Conservation (phyloP, 2,329 filamentous ascomycete species). For the Exophiala xenobiotica region DNA sequence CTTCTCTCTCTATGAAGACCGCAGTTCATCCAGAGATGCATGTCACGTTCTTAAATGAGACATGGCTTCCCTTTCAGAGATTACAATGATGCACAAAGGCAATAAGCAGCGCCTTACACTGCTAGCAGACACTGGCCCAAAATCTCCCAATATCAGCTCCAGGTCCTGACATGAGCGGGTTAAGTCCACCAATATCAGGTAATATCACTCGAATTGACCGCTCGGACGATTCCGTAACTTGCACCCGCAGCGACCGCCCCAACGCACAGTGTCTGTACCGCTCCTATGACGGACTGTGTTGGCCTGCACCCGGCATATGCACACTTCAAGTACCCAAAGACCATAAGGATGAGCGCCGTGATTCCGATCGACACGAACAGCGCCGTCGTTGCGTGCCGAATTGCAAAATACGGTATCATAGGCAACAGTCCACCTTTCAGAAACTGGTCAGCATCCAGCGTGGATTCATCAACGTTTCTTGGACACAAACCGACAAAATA, state of each 20-base stretch:
- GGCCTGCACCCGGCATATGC: constrained; percentile 34
- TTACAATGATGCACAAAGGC: too few species aligned
- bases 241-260: constrained; percentile 39
- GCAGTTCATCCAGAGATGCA: too few species aligned
- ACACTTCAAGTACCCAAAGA: constrained; percentile 51
- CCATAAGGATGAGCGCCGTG: constrained; percentile 48
- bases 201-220: constrained; percentile 5
- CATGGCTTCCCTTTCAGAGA: too few species aligned
- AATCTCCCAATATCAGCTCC: too few species aligned
- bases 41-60: too few species aligned
- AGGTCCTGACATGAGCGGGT: too few species aligned
- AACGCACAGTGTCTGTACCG: constrained; percentile 38
- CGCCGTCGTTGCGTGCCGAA: constrained; percentile 40
- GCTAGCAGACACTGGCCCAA: too few species aligned
- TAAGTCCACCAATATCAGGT: too few species aligned
- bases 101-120: too few species aligned
- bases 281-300: constrained; percentile 32
- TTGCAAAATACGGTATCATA: constrained; percentile 53
- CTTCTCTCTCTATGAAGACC: too few species aligned
- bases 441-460: background rate
- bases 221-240: constrained; percentile 39
- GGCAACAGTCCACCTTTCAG: constrained; percentile 43
- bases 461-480: background rate
- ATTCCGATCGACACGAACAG: constrained; percentile 52
- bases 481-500: constrained; percentile 31